phyloP scores from a whole-genome alignment of 1,139 yeast species.

The Saccharomycopsis phalli region DNA sequence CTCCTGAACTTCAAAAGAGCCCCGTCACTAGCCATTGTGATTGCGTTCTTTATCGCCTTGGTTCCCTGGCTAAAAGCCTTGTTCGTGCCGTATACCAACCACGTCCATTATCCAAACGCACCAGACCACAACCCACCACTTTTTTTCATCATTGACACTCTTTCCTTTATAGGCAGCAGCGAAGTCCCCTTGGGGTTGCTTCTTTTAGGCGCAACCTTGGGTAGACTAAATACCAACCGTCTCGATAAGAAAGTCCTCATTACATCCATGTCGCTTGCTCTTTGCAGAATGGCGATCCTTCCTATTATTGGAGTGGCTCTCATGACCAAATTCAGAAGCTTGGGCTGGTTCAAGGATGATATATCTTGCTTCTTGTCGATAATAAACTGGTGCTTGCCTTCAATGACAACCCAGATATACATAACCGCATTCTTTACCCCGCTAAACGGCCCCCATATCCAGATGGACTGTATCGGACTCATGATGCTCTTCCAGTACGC shows the following conservation, averaged over 20 bases:
- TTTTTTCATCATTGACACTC: constrained; percentile 72
- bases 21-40: constrained; percentile 44
- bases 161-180: constrained; percentile 74
- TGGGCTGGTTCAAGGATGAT: constrained; percentile 40
- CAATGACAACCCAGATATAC: constrained; percentile 65
- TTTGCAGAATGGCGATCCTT: constrained; percentile 41
- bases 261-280: constrained; percentile 36
- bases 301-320: constrained; percentile 52
- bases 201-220: constrained; percentile 77
- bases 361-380: constrained; percentile 50
- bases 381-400: constrained; percentile 59
- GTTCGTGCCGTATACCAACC: constrained; percentile 38
- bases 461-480: constrained; percentile 67
- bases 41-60: constrained; percentile 52
- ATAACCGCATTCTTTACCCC: constrained; percentile 66
- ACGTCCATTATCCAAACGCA: constrained; percentile 44
- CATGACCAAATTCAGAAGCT: constrained; percentile 30
- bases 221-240: constrained; percentile 52
- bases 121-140: constrained; percentile 81
- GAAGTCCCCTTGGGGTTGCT: constrained; percentile 82
- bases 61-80: constrained; percentile 65
- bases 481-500: constrained; percentile 55
- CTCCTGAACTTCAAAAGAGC: constrained; percentile 48
- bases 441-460: constrained; percentile 31
- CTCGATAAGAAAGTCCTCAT: constrained; percentile 70